Evolutionary conservation across 2,329 filamentous ascomycete genomes (phyloP).

Genomic region (Fusarium protoensiforme): DNA sequence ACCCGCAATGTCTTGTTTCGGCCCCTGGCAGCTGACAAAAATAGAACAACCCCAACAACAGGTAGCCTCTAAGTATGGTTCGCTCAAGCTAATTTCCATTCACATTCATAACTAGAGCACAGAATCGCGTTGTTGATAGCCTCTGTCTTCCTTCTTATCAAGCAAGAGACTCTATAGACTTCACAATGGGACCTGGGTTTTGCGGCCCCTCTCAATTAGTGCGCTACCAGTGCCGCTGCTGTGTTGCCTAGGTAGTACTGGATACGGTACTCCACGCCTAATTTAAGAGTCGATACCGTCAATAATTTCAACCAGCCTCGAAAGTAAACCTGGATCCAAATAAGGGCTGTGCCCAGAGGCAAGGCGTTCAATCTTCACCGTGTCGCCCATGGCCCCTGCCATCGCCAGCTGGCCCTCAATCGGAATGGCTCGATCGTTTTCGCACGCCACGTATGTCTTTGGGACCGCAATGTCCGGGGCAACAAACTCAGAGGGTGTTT

Average conservation of each 20-base stretch:
- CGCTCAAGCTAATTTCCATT: no score
- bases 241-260: neutral
- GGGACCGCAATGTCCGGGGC: slow-evolving; percentile 35
- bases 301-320: neutral
- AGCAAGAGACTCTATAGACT: no score
- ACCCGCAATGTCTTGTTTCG: no score
- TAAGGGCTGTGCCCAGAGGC: neutral
- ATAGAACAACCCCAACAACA: no score
- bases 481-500: slow-evolving; percentile 27
- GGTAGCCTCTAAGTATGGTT: no score
- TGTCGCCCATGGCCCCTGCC: slow-evolving; percentile 17
- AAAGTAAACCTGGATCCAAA: neutral
- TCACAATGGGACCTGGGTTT: no score
- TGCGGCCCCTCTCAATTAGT: no score
- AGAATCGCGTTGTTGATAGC: no score
- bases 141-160: no score
- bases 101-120: no score
- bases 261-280: neutral
- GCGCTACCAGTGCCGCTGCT: neutral
- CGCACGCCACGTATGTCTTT: slow-evolving; percentile 44
- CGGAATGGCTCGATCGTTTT: slow-evolving; percentile 34
- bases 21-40: no score
- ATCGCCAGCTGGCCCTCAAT: slow-evolving; percentile 34
- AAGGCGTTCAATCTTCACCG: neutral
- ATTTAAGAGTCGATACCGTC: neutral